phyloP scores from a whole-genome alignment of 805 yeast genomes.

The Brettanomyces sp. region DNA sequence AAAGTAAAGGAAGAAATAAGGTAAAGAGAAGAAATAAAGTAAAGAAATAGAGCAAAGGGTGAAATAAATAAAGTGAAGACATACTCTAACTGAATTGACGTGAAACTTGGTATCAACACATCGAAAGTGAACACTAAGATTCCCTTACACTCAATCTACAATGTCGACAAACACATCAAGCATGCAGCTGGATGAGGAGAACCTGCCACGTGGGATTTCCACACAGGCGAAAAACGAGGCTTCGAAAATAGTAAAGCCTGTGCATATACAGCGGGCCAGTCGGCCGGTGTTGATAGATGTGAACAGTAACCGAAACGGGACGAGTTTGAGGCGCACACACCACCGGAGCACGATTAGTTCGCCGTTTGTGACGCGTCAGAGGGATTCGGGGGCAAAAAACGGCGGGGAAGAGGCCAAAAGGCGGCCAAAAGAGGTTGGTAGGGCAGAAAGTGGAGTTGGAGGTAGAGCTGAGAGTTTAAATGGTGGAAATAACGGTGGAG shows the following conservation, averaged over 20 bases:
- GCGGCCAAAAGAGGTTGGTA: no score
- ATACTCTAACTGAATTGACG: no score
- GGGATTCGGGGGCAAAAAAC: neutral
- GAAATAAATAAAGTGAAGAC: no score
- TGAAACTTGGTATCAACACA: no score
- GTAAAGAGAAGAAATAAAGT: no score
- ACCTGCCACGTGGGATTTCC: conserved; percentile 11
- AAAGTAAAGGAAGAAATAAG: no score
- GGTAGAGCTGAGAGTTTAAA: no score
- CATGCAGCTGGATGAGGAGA: conserved; percentile 24
- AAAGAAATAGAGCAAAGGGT: no score
- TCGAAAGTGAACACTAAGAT: no score
- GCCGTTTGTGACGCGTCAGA: neutral
- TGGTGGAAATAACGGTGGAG: no score
- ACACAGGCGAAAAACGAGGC: neutral
- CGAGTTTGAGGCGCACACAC: conserved; percentile 3
- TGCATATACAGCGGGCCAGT: conserved; percentile 13
- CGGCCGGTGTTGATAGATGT: conserved; percentile 22
- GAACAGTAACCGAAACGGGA: conserved; percentile 9
- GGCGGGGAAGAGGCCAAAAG: neutral
- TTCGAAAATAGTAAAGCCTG: conserved; percentile 4
- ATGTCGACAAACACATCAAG: conserved; percentile 13
- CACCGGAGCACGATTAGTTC: neutral
- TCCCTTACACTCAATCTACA: no score
- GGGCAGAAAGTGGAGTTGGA: no score